A percentile compares a stretch with the other conserved stretches of the same genome.
phyloP scores from a whole-genome alignment of 768 basidiomycete genomes.

The Cystofilobasidium ferigula region DNA sequence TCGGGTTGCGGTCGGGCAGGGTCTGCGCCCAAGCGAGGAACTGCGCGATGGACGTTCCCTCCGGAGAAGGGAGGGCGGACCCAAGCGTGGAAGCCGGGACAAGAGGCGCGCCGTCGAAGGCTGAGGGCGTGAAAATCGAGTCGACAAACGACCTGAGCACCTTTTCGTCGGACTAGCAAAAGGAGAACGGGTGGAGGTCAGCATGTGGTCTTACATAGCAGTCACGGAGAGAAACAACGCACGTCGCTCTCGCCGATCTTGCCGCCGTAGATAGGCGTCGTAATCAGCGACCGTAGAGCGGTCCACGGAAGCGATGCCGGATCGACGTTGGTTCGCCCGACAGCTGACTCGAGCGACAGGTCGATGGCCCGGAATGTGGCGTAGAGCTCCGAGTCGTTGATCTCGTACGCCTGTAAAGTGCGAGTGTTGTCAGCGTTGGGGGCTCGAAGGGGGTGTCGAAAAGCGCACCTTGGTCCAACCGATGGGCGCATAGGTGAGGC shows the following conservation, averaged over 20 bases:
- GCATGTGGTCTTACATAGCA: constrained; percentile 48
- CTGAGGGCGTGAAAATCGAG: constrained; percentile 67
- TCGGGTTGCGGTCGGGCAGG: constrained; percentile 84
- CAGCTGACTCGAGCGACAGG: constrained; percentile 65
- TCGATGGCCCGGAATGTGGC: constrained; percentile 88
- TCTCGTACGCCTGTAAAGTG: constrained; percentile 59
- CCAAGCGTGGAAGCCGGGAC: constrained; percentile 44
- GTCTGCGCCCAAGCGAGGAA: constrained; percentile 82
- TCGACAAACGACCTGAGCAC: constrained; percentile 91
- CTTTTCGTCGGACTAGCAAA: constrained; percentile 70
- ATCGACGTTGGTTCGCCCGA: constrained; percentile 81
- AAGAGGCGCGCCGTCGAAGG: constrained; percentile 88
- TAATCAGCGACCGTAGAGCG: constrained; percentile 82
- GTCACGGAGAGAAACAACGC: background rate
- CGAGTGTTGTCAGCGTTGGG: background rate
- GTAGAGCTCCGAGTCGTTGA: constrained; percentile 96
- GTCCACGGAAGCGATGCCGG: constrained; percentile 89
- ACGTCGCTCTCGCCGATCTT: constrained; percentile 23
- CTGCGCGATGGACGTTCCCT: constrained; percentile 83
- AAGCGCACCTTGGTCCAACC: constrained; percentile 75
- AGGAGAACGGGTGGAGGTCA: constrained; percentile 46
- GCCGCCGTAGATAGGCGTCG: constrained; percentile 72
- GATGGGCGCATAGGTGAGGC: constrained; percentile 85
- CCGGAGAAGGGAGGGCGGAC: constrained; percentile 60
- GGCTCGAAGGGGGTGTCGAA: background rate